Evolutionary conservation across 129 eudicot genomes (phyloP).

Genomic region (Ambrosia trifida): DNA sequence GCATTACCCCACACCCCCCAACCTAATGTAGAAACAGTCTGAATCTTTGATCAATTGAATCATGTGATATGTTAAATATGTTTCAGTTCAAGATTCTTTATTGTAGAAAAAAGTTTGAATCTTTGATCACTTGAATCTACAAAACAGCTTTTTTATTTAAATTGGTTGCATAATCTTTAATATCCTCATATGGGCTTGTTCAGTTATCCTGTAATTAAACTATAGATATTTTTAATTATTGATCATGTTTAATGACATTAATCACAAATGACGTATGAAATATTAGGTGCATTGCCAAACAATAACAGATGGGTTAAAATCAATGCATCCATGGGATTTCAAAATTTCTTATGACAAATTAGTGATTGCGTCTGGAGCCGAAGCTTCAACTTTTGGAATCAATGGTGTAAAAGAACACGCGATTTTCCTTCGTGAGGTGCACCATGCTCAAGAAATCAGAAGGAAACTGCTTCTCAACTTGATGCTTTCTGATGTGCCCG

Average conservation of each 20-base stretch:
- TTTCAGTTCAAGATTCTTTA: not conserved
- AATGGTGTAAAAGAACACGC: constrained; percentile 88
- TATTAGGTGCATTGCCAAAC: constrained; percentile 74
- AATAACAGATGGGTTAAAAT: constrained; percentile 60
- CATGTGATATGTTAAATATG: too few species aligned
- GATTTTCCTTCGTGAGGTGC: constrained; percentile 89
- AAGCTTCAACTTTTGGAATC: constrained; percentile 94
- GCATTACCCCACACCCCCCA: too few species aligned
- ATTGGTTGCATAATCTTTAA: not conserved
- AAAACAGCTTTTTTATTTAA: not conserved
- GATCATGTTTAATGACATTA: constrained; percentile 3
- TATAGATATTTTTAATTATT: not conserved
- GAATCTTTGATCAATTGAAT: too few species aligned
- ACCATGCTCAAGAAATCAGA: constrained; percentile 95
- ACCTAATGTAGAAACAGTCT: too few species aligned
- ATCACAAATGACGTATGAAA: not conserved
- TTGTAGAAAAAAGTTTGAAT: not conserved
- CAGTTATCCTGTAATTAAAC: not conserved
- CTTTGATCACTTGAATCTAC: constrained; percentile 9
- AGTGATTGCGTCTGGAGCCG: constrained; percentile 84
- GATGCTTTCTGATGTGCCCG: constrained; percentile 94
- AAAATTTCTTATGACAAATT: constrained; percentile 81
- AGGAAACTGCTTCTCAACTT: constrained; percentile 82
- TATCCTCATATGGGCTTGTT: not conserved
- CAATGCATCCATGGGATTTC: constrained; percentile 74